Conservation (phyloP, 768 basidiomycete species). For the Mycena olivaceomarginata region DNA sequence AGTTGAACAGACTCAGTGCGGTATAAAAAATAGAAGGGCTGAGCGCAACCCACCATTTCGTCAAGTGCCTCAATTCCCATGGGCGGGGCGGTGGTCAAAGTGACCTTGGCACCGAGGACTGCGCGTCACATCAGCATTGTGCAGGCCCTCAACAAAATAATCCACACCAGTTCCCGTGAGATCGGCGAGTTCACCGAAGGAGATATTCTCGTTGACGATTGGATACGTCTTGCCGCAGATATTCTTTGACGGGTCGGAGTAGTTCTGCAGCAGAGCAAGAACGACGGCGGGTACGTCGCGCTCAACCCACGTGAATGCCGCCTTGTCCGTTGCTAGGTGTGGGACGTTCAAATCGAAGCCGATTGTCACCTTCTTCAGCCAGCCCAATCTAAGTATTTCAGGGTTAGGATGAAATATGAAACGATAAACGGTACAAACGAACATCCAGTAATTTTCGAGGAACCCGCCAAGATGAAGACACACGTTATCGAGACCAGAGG, state of each 20-base stretch:
- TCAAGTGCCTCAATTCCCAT: not conserved
- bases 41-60: slow-evolving; percentile 7
- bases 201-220: slow-evolving; percentile 9
- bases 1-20: not conserved
- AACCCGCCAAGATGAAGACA: slow-evolving; percentile 4
- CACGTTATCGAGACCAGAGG: slow-evolving; percentile 6
- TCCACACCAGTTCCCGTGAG: slow-evolving; percentile 1
- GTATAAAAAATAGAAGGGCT: too few relatives aligned
- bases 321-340: not conserved
- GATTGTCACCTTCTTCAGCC: not conserved
- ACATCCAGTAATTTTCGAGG: slow-evolving; percentile 21
- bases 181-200: slow-evolving; percentile 12
- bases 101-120: slow-evolving; percentile 14
- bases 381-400: not conserved
- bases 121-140: not conserved
- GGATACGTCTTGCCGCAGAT: slow-evolving; percentile 20
- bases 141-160: too few relatives aligned
- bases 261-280: slow-evolving; percentile 5
- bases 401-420: not conserved
- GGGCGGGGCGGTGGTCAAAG: slow-evolving; percentile 1
- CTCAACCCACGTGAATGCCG: slow-evolving; percentile 19
- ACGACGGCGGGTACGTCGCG: not conserved
- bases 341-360: slow-evolving; percentile 7
- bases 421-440: not conserved
- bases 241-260: slow-evolving; percentile 13